phyloP scores from a whole-genome alignment of 768 basidiomycete genomes.

The Pisolithus orientalis region DNA sequence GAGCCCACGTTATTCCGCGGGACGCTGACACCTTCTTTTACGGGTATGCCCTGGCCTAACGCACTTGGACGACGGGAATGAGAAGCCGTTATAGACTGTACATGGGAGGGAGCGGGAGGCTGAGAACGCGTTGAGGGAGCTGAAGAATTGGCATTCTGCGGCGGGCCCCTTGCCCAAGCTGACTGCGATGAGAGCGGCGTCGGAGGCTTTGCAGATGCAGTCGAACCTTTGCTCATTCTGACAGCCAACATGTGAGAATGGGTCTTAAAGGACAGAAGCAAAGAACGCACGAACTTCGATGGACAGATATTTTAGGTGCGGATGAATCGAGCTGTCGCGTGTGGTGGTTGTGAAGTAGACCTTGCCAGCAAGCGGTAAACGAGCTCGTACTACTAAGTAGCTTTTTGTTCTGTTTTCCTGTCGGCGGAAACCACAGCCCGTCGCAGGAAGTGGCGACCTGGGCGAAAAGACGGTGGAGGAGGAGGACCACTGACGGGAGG shows the following conservation, averaged over 20 bases:
- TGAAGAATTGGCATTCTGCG: constrained; percentile 45
- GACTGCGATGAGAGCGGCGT: constrained; percentile 72
- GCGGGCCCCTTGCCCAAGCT: constrained; percentile 89
- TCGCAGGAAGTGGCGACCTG: constrained; percentile 33
- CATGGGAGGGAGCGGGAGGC: constrained; percentile 60
- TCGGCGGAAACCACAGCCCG: constrained; percentile 35
- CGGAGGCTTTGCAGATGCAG: constrained; percentile 67
- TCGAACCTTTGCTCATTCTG: constrained; percentile 93
- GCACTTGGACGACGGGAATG: constrained; percentile 78
- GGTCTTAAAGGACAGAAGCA: background rate
- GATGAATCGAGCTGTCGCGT: constrained; percentile 52
- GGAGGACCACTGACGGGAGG: background rate
- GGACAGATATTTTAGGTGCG: constrained; percentile 37
- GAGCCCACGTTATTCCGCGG: constrained; percentile 56
- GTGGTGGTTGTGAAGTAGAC: constrained; percentile 82
- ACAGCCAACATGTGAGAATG: background rate
- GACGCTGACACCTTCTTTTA: constrained; percentile 76
- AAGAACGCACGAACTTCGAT: constrained; percentile 36
- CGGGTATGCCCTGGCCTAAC: constrained; percentile 62
- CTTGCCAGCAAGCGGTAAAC: constrained; percentile 83
- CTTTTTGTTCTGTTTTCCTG: constrained; percentile 19
- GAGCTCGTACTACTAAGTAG: constrained; percentile 37
- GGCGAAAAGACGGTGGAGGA: constrained; percentile 6
- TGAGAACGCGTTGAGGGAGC: constrained; percentile 60
- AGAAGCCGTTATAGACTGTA: constrained; percentile 38